Conservation (phyloP, 805 yeast genomes). For the Wickerhamiella lipophila region DNA sequence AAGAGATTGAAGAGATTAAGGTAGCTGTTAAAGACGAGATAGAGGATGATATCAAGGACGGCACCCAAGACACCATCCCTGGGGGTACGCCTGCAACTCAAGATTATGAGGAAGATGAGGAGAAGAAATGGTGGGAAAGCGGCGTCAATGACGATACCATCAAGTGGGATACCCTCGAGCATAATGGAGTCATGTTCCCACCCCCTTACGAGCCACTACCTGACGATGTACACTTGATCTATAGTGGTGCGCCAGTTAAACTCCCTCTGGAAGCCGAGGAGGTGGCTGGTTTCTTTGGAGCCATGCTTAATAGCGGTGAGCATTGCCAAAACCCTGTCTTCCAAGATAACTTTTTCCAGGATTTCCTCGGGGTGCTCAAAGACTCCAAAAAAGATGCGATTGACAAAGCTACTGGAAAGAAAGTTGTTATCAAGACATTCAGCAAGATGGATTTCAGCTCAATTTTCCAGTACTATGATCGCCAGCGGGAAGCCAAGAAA, state of each 20-base stretch:
- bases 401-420: slow-evolving; percentile 24
- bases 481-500: slow-evolving; percentile 59
- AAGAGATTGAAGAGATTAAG: slow-evolving; percentile 15
- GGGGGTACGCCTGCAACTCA: not conserved
- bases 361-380: slow-evolving; percentile 54
- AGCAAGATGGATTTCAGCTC: slow-evolving; percentile 63
- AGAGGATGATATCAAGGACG: slow-evolving; percentile 11
- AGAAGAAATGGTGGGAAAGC: slow-evolving; percentile 60
- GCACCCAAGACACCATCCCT: not conserved
- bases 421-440: slow-evolving; percentile 42
- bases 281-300: slow-evolving; percentile 91
- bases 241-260: slow-evolving; percentile 62
- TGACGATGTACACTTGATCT: slow-evolving; percentile 54
- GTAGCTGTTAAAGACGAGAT: slow-evolving; percentile 16
- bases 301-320: slow-evolving; percentile 57
- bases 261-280: slow-evolving; percentile 81
- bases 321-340: slow-evolving; percentile 80
- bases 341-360: slow-evolving; percentile 74
- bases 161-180: slow-evolving; percentile 80
- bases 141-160: slow-evolving; percentile 53
- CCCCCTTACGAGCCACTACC: slow-evolving; percentile 87
- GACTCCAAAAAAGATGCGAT: slow-evolving; percentile 52
- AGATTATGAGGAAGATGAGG: slow-evolving; percentile 1
- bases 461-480: slow-evolving; percentile 61
- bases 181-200: slow-evolving; percentile 86